phyloP scores from a whole-genome alignment of 768 basidiomycete species.

The Cantharellus cinnabarinus region DNA sequence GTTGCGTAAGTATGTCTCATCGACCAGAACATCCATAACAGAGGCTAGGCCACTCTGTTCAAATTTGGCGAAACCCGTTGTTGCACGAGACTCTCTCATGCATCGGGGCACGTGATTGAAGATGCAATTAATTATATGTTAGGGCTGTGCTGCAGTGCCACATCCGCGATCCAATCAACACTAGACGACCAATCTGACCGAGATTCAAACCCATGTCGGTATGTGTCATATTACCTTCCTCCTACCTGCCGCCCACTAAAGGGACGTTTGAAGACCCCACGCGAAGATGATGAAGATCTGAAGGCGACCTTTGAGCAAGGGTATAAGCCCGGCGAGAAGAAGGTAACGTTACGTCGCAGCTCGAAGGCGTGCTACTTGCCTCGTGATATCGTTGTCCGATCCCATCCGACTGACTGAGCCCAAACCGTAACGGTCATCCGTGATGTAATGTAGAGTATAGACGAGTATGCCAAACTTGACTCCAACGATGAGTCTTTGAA shows the following conservation, averaged over 20 bases:
- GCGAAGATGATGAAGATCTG: conserved; percentile 46
- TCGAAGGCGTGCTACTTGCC: neutral
- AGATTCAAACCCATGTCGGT: neutral
- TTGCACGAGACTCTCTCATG: too few species aligned
- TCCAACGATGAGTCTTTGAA: conserved; percentile 81
- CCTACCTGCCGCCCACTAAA: neutral
- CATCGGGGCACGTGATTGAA: too few species aligned
- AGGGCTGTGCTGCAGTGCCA: neutral
- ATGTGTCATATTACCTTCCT: neutral
- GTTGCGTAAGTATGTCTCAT: too few species aligned
- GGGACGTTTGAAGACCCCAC: neutral
- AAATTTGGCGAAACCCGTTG: too few species aligned
- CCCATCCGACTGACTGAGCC: neutral
- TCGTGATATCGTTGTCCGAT: neutral
- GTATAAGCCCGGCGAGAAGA: conserved; percentile 43
- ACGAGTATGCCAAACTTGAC: conserved; percentile 73
- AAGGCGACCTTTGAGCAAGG: conserved; percentile 59
- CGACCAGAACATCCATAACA: too few species aligned
- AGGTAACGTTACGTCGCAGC: conserved; percentile 12
- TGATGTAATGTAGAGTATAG: conserved; percentile 29
- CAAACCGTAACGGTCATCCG: conserved; percentile 11
- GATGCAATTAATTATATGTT: neutral
- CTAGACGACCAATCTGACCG: neutral
- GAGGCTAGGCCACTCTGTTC: too few species aligned
- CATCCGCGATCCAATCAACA: neutral